Percentiles rank a stretch among this genome's conserved stretches.
Evolutionary conservation across 1,284 basidiomycete genomes (phyloP).

Genomic region (Austroboletus novae-zelandiae): DNA sequence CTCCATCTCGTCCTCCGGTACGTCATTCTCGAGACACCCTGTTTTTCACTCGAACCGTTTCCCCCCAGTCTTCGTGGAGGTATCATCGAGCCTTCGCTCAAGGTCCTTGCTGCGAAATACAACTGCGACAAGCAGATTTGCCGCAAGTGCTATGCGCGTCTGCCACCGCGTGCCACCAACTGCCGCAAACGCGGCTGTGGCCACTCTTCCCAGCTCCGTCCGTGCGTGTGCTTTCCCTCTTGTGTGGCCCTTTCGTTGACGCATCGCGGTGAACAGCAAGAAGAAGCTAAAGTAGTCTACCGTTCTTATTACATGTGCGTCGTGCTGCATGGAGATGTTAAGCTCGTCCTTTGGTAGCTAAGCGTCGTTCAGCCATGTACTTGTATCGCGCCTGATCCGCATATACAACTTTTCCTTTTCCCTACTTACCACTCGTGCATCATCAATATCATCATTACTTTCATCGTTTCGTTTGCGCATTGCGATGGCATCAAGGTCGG

Average conservation of each 20-base stretch:
- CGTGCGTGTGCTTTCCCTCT: conserved; percentile 51
- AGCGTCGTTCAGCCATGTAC: conserved; percentile 16
- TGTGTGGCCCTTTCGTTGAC: neutral
- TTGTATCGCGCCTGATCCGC: conserved; percentile 15
- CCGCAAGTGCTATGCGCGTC: conserved; percentile 99
- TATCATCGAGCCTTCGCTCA: conserved; percentile 98
- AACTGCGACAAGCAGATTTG: conserved; percentile 99
- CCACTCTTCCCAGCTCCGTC: conserved; percentile 94
- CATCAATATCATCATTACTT: neutral
- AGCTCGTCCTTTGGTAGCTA: neutral
- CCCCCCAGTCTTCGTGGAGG: conserved; percentile 51
- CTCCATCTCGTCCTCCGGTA: conserved; percentile 95
- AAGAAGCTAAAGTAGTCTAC: conserved; percentile 92
- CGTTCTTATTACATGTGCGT: neutral
- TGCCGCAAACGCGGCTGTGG: conserved; percentile 93
- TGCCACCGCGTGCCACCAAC: conserved; percentile 98
- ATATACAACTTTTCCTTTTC: conserved; percentile 15
- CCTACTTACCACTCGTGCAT: neutral
- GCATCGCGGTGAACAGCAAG: conserved; percentile 49
- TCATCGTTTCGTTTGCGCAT: no score
- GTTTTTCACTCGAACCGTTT: no score
- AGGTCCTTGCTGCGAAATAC: conserved; percentile 95
- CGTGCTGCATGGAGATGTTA: conserved; percentile 2
- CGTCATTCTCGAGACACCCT: conserved; percentile 22
- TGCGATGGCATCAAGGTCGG: no score